A percentile compares a stretch with the other conserved stretches of the same genome.
Conservation (phyloP, 345 rosid species). For the Anacardium occidentale region DNA sequence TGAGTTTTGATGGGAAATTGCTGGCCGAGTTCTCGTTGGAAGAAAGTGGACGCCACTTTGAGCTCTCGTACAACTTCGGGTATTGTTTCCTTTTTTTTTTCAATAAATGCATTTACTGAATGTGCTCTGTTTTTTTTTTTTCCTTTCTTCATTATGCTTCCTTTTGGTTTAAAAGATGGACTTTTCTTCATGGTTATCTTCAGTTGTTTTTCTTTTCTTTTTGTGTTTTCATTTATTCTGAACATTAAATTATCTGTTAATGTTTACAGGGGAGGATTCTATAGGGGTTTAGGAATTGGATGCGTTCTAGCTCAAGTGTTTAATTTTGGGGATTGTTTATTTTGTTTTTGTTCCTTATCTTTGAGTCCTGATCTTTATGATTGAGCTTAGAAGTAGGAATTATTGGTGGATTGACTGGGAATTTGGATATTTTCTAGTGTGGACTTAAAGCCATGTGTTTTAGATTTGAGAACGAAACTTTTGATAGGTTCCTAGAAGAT, state of each 20-base stretch:
- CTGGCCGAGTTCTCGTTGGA: conserved; percentile 7
- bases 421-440: background rate
- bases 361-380: background rate
- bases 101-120: background rate
- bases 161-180: conserved; percentile 3
- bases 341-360: background rate
- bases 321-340: background rate
- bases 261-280: background rate
- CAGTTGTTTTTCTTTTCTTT: background rate
- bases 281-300: background rate
- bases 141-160: background rate
- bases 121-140: conserved; percentile 1
- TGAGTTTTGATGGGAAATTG: conserved; percentile 32
- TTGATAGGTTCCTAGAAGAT: background rate
- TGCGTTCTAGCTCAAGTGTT: background rate
- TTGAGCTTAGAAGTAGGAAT: background rate
- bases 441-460: background rate
- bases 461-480: background rate
- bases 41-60: conserved; percentile 13
- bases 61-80: conserved; percentile 22
- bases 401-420: background rate
- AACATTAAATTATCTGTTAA: too few relatives aligned
- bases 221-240: background rate
- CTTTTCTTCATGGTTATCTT: background rate
- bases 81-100: conserved; percentile 2